Evolutionary conservation across 768 basidiomycete genomes (phyloP).

Genomic region (Naematelia aurantialba): DNA sequence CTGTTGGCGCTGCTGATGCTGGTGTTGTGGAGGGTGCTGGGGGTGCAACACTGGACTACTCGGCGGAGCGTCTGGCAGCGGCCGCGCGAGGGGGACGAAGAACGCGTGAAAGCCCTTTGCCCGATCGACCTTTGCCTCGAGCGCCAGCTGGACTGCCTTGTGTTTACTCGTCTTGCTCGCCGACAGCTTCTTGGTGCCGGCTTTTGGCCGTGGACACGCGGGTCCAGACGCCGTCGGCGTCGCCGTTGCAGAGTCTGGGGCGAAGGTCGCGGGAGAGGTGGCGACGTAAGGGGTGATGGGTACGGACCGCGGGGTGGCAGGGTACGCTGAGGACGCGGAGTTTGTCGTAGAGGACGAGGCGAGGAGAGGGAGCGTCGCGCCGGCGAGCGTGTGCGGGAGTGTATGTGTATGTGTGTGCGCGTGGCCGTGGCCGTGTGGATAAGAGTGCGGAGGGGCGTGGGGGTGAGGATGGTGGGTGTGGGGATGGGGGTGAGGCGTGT

Average conservation of each 20-base stretch:
- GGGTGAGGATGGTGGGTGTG: not conserved
- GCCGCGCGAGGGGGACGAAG: conserved; percentile 30
- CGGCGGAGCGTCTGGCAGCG: conserved; percentile 37
- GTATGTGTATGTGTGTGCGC: too few species aligned
- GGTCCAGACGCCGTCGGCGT: too few species aligned
- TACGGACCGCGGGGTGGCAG: too few species aligned
- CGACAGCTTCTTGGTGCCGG: not conserved
- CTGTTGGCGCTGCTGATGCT: conserved; percentile 1
- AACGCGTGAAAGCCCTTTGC: conserved; percentile 40
- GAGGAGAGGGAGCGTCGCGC: too few species aligned
- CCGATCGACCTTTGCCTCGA: conserved; percentile 37
- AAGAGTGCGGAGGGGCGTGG: not conserved
- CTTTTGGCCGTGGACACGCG: too few species aligned
- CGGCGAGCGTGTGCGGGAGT: too few species aligned
- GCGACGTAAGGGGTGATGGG: not conserved
- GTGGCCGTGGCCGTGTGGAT: not conserved
- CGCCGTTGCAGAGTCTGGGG: too few species aligned
- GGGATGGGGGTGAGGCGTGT: not conserved
- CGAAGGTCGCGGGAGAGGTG: too few species aligned
- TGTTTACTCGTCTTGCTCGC: conserved; percentile 13
- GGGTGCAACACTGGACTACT: conserved; percentile 29
- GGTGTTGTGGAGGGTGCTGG: not conserved
- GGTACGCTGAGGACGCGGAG: not conserved
- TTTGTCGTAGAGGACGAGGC: not conserved
- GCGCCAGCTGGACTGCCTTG: conserved; percentile 26